Base-by-base conservation (phyloP, 805 yeast genomes). In the Brettanomyces custersianus region DNA sequence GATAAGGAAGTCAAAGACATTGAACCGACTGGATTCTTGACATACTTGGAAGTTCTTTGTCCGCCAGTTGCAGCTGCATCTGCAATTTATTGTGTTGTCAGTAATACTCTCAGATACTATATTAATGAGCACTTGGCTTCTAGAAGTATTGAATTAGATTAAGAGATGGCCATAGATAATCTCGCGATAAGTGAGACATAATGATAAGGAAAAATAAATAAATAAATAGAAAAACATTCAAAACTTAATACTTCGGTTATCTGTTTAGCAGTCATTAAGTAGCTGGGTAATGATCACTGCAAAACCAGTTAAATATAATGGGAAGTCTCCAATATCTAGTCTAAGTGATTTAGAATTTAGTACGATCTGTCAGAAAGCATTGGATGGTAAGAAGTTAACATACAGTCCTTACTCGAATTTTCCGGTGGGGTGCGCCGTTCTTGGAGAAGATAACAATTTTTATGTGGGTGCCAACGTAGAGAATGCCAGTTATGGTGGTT, bases 381-480 rank as follows among this genome's bases (percentile, higher is more conserved):
- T 54, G 6, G 44, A 43, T 17, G 50, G 49, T 3, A 48, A 44
- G 34, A 27, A 60, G n/a, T 45, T 61, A 20, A 66, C 83, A 2
- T 80, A 81, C 53, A 65, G 77, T 22, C 88, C 88, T 3, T 82
- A 81, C 56, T 81, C 88, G 24, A 74, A 77, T 31, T 81, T 81
- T 57, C 55, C 85, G 34, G 98, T 90, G 2, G 97, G 97, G 0
- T 84, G 94, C 36, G 72, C 79, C 3, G 48, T 90, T 2, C 50
- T 84, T 18, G 66, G 85, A 1, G 55, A 51, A 0, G 52, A 62
- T 7, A 81, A 74, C 3, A 60, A 60, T 15, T 63, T 52, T 29
- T 59, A 80, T 18, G 51, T 59, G 10, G 98, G 97, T 4, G 94
- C 94, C 28, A 90, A 90, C 47, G 77, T 92, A 20, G 98, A 90